Evolutionary conservation across 176 grass and related monocot species (phyloP).

Genomic region (Tillandsia leiboldiana): DNA sequence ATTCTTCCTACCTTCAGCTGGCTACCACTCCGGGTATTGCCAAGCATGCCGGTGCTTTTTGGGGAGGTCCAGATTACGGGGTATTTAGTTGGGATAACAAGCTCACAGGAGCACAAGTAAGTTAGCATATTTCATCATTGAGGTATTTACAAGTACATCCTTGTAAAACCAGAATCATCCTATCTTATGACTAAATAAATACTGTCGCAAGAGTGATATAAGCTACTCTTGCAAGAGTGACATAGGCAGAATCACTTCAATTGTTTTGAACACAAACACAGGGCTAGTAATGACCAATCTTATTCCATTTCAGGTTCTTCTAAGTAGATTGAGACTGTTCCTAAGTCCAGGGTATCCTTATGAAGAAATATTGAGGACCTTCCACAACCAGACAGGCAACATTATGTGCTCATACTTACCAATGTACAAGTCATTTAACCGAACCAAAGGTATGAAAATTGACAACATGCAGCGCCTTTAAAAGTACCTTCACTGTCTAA

Average conservation of each 20-base stretch:
- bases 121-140: conserved; percentile 28
- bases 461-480: conserved; percentile 4
- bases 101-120: conserved; percentile 70
- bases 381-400: conserved; percentile 84
- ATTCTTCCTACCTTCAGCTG: conserved; percentile 59
- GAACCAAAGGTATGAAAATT: conserved; percentile 58
- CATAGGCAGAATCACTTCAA: too few relatives aligned
- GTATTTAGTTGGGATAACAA: conserved; percentile 97
- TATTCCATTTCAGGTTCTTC: conserved; percentile 59
- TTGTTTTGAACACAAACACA: too few relatives aligned
- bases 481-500: not conserved
- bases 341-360: conserved; percentile 89
- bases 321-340: conserved; percentile 82
- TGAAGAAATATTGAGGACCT: conserved; percentile 81
- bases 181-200: too few relatives aligned
- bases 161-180: too few relatives aligned
- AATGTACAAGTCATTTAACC: conserved; percentile 72
- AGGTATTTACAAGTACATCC: too few relatives aligned
- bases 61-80: conserved; percentile 70
- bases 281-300: not conserved
- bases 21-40: conserved; percentile 75
- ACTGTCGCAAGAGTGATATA: too few relatives aligned
- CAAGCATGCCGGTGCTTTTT: conserved; percentile 73
- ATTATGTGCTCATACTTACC: conserved; percentile 83
- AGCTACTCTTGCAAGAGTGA: too few relatives aligned